Base-by-base conservation (phyloP, 108 stramenopile genomes). In the Cyclotella atomus region DNA sequence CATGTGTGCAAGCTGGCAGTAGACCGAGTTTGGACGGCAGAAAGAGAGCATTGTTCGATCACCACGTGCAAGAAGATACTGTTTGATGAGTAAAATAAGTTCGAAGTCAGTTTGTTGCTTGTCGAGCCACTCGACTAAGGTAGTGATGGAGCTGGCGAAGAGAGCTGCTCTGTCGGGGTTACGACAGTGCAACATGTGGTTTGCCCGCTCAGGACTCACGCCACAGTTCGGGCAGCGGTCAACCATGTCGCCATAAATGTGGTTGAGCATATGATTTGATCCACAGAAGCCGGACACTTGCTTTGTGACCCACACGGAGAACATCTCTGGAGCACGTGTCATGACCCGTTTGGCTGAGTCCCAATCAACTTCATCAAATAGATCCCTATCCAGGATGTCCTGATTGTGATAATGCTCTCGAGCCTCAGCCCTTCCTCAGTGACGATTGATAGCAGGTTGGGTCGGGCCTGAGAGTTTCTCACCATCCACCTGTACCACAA, bases 291-390 rank as follows among this genome's bases (percentile, higher is more conserved):
- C n/a, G n/a, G n/a, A n/a, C n/a, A n/a, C n/a, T n/a, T 49, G 47
- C 19, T 49, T 49, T 20, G 19, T 49, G 47, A n/a, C 47, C 47
- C 54, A 55, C 24, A 55, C 25, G 28, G n/a, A n/a, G 54, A 55
- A 55, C 54, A 55, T 55, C 16, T 55, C 54, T 29, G 54, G 54
- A 6, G 25, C 27, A 28, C 16, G 4, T 4, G 47, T 17, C 16
- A 49, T 9, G 9, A 55, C 54, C 25, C 16, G 4, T 27, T 55
- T 27, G 6, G 28, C 25, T 28, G 25, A 23, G 16, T 55, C 54
- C 54, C 54, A 55, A 27, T 55, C 24, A 25, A 55, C 54, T 7
- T 25, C 24, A 29, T 55, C 24, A 29, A 29, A 55, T 5, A 55
- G 21, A 9, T 55, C 54, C 21, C 16, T 8, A 29, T 4, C 25